A percentile compares a stretch with the other conserved stretches of the same genome.
Conservation (phyloP, 768 basidiomycete genomes). For the Podaxis mareebaensis region DNA sequence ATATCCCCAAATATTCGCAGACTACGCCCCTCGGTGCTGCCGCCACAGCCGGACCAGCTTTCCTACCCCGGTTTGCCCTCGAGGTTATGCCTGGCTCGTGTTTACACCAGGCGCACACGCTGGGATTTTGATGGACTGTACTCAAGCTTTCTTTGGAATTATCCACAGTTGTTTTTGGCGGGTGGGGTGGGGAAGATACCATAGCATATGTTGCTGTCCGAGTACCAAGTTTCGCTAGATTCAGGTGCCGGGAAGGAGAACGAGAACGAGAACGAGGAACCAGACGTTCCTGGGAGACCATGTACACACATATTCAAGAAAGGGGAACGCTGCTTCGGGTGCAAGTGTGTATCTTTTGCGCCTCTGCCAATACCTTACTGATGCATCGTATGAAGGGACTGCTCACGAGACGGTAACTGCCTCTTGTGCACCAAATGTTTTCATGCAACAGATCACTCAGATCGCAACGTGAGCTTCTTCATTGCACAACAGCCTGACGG, state of each 20-base stretch:
- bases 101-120: slow-evolving; percentile 75
- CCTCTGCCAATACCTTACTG: slow-evolving; percentile 1
- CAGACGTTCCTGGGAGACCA: slow-evolving; percentile 64
- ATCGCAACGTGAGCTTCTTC: slow-evolving; percentile 92
- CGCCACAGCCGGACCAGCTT: slow-evolving; percentile 28
- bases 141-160: slow-evolving; percentile 78
- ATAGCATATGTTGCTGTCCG: slow-evolving; percentile 51
- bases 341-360: slow-evolving; percentile 67
- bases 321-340: slow-evolving; percentile 90
- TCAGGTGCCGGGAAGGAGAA: slow-evolving; percentile 55
- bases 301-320: slow-evolving; percentile 89
- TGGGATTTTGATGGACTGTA: slow-evolving; percentile 82
- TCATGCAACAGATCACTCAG: slow-evolving; percentile 79
- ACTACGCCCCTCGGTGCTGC: slow-evolving; percentile 8
- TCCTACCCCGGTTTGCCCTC: slow-evolving; percentile 69
- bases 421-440: slow-evolving; percentile 92
- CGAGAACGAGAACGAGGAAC: slow-evolving; percentile 47
- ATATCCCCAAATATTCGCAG: slow-evolving; percentile 1
- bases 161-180: slow-evolving; percentile 72
- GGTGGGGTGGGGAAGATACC: slow-evolving; percentile 63
- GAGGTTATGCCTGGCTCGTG: slow-evolving; percentile 81
- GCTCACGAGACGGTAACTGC: slow-evolving; percentile 85
- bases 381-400: slow-evolving; percentile 60
- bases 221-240: slow-evolving; percentile 55
- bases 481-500: slow-evolving; percentile 90